Base-by-base conservation (phyloP, 208 protist species). In the Angomonas deanei region DNA sequence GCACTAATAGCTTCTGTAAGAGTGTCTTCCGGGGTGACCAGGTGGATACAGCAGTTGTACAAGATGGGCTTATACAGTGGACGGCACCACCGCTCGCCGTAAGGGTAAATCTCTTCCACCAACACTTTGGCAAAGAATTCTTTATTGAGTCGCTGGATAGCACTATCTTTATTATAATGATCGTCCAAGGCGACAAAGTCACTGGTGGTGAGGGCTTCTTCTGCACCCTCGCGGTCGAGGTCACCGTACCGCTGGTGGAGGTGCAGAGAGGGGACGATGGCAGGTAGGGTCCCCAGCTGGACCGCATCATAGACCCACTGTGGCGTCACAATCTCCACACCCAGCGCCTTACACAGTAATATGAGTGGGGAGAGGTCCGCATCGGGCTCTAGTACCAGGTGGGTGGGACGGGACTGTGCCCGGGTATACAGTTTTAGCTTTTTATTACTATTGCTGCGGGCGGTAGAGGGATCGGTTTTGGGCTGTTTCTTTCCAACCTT, bases 291-390 rank as follows among this genome's bases (percentile, higher is more conserved):
- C n/a, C 79, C 81, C 8, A 85, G 38, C 3, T 57, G 33, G 49
- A 92, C 74, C 17, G 85, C 79, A 59, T 92, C 85, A 52, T 83
- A 63, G 2, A 92, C 48, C 85, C 85, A 92, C 69, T 86, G 82
- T 28, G 79, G 74, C 19, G 72, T 78, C 10, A 92, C 57, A 30
- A 89, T 76, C 3, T 67, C 70, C 54, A 88, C 80, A 8, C 85
- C 85, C 0, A 83, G 67, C 32, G 82, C 82, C 34, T 79, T 83
- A 33, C 69, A 76, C 39, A 80, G 68, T 11, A 93, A 55, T 15
- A 90, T 32, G 1, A 67, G 59, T 6, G 76, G 72, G 10, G 82
- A 85, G 17, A 93, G 61, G 5, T 76, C 70, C 30, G 61, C 72
- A 10, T 58, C 28, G 15, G 38, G 50, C 1, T 28, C 21, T 19